Evolutionary conservation across 495 filamentous ascomycete species (phyloP).

Genomic region (Tuber calosporum): DNA sequence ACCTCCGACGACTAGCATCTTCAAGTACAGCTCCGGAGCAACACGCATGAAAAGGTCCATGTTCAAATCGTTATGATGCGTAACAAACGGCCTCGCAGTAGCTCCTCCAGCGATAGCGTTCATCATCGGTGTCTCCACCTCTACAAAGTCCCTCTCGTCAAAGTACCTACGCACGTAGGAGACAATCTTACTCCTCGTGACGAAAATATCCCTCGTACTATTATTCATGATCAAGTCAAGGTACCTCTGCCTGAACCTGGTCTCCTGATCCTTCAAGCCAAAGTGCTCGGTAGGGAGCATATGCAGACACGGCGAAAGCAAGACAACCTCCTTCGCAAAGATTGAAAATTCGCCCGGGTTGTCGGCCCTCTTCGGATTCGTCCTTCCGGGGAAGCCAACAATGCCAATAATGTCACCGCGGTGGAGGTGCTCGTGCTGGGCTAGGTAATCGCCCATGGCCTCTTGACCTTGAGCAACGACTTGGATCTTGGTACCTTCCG

Average conservation of each 20-base stretch:
- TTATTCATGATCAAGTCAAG: slow-evolving; percentile 97
- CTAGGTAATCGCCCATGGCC: slow-evolving; percentile 44
- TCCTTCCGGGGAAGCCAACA: slow-evolving; percentile 80
- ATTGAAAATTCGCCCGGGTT: slow-evolving; percentile 85
- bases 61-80: slow-evolving; percentile 88
- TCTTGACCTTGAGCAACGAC: slow-evolving; percentile 82
- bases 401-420: slow-evolving; percentile 88
- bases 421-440: slow-evolving; percentile 80
- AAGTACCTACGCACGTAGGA: slow-evolving; percentile 80
- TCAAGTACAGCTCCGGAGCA: slow-evolving; percentile 91
- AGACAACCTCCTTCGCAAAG: slow-evolving; percentile 76
- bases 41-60: slow-evolving; percentile 92
- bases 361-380: slow-evolving; percentile 73
- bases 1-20: slow-evolving; percentile 91
- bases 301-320: slow-evolving; percentile 86
- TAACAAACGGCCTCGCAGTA: slow-evolving; percentile 90
- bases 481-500: slow-evolving; percentile 77
- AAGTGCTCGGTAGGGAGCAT: slow-evolving; percentile 87
- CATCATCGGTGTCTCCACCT: slow-evolving; percentile 98
- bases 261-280: slow-evolving; percentile 91
- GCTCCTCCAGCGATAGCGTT: slow-evolving; percentile 91
- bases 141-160: slow-evolving; percentile 73
- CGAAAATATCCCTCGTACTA: slow-evolving; percentile 66
- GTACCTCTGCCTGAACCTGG: slow-evolving; percentile 81
- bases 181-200: slow-evolving; percentile 76